A percentile compares a stretch with the other conserved stretches of the same genome.
These are phyloP conservation scores for Neofusicoccum cordaticola DNA, from an alignment of 2,329 filamentous ascomycete species.

Conservation along the genomic window DNA sequence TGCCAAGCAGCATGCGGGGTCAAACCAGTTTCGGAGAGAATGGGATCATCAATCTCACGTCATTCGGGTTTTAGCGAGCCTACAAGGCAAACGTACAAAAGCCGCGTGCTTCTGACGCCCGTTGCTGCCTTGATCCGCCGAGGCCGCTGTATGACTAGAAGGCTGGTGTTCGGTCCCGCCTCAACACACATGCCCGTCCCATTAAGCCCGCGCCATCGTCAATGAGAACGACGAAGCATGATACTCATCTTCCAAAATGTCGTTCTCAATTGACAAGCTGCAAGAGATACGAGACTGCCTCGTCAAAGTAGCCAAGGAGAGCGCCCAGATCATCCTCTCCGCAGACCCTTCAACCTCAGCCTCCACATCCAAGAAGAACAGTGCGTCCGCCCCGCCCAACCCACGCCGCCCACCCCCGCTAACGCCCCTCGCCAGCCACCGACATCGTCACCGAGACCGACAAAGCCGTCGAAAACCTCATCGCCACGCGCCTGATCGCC, in stretches of 20 bases:
- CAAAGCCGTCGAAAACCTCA: constrained; percentile 1
- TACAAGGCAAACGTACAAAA: background rate
- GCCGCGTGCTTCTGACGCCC: background rate
- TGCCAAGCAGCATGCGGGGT: background rate
- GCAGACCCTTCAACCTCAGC: background rate
- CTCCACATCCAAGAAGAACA: background rate
- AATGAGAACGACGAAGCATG: too few relatives aligned
- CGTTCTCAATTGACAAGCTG: background rate
- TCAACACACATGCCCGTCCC: too few relatives aligned
- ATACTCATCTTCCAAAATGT: background rate
- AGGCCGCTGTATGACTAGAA: too few relatives aligned
- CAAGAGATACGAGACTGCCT: constrained; percentile 2
- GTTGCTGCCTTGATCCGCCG: too few relatives aligned
- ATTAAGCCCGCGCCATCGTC: too few relatives aligned
- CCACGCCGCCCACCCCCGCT: background rate
- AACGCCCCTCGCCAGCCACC: background rate
- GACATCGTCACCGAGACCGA: constrained; percentile 12
- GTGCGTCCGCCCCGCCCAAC: background rate
- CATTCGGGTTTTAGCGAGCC: background rate
- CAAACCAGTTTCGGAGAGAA: too few relatives aligned
- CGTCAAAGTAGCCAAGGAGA: constrained; percentile 1
- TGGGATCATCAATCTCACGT: background rate
- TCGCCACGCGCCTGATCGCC: constrained; percentile 2
- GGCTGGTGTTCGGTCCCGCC: too few relatives aligned
- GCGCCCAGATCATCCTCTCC: background rate